Percentiles rank a stretch among this genome's conserved stretches.
Conservation (phyloP, 1,139 yeast species). For the Scheffersomyces stambukii region DNA sequence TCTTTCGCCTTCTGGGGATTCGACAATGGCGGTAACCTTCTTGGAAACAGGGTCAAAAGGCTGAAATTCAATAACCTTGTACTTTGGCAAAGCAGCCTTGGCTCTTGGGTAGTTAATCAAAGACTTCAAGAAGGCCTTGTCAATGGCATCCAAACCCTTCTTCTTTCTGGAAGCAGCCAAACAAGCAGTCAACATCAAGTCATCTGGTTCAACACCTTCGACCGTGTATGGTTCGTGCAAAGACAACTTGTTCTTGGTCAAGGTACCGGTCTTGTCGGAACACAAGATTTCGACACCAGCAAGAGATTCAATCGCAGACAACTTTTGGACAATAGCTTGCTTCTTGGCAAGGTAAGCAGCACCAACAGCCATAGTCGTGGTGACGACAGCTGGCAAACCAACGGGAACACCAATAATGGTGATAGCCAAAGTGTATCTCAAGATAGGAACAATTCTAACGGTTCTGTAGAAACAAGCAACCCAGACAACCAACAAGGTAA, state of each 20-base stretch:
- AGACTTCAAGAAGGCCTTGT: constrained; percentile 94
- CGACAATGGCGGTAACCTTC: constrained; percentile 93
- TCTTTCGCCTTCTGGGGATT: constrained; percentile 95
- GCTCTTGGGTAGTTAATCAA: constrained; percentile 87
- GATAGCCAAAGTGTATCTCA: constrained; percentile 92
- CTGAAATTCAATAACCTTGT: constrained; percentile 93
- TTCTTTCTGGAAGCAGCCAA: constrained; percentile 98
- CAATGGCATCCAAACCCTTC: constrained; percentile 98
- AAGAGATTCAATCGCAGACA: constrained; percentile 96
- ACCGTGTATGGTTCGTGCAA: constrained; percentile 99
- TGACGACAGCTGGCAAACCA: constrained; percentile 98
- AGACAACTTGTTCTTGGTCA: constrained; percentile 95
- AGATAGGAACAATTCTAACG: constrained; percentile 79
- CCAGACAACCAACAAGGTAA: constrained; percentile 89
- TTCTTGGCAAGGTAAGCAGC: constrained; percentile 99
- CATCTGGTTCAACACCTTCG: constrained; percentile 97
- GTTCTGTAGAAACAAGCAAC: constrained; percentile 94
- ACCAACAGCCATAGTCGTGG: constrained; percentile 99
- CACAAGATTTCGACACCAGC: constrained; percentile 99
- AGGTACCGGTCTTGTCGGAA: constrained; percentile 99
- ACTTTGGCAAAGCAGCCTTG: constrained; percentile 89
- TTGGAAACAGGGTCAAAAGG: constrained; percentile 97
- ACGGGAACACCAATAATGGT: constrained; percentile 99
- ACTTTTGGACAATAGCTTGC: constrained; percentile 97
- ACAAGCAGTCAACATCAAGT: constrained; percentile 96